Percentiles rank a stretch among this genome's conserved stretches.
Evolutionary conservation across 257 asterid genomes (phyloP).

Genomic region (Nicotiana obtusifolia): DNA sequence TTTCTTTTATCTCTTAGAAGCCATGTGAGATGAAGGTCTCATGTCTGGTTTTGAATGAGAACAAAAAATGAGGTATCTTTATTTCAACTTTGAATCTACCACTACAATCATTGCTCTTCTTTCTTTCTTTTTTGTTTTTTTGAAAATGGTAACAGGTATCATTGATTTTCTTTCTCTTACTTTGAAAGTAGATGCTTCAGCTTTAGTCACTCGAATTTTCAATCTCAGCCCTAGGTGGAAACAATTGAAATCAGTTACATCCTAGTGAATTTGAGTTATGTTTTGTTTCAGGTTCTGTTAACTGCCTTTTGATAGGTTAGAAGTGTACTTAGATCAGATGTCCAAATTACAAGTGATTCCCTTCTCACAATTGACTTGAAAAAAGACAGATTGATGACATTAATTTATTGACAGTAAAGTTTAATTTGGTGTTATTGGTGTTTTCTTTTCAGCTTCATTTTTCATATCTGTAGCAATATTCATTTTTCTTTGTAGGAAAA

Average conservation of each 20-base stretch:
- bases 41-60: neutral
- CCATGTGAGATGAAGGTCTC: neutral
- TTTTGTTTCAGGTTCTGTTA: neutral
- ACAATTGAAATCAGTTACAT: neutral
- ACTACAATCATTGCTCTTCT: neutral
- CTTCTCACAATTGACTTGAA: neutral
- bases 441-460: neutral
- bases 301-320: neutral
- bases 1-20: neutral
- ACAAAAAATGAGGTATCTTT: neutral
- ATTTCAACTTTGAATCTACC: neutral
- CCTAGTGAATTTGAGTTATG: neutral
- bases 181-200: neutral
- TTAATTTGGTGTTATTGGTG: neutral
- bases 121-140: neutral
- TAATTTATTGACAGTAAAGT: neutral
- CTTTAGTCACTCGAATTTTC: neutral
- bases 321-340: neutral
- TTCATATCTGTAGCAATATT: neutral
- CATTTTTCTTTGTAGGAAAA: neutral
- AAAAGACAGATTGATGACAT: neutral
- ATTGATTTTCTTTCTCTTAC: neutral
- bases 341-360: neutral
- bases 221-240: neutral
- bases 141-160: neutral